Percentiles rank a stretch among this genome's conserved stretches.
phyloP scores from a whole-genome alignment of 192 early-diverging fungal genomes.

The Coemansia sp. region DNA sequence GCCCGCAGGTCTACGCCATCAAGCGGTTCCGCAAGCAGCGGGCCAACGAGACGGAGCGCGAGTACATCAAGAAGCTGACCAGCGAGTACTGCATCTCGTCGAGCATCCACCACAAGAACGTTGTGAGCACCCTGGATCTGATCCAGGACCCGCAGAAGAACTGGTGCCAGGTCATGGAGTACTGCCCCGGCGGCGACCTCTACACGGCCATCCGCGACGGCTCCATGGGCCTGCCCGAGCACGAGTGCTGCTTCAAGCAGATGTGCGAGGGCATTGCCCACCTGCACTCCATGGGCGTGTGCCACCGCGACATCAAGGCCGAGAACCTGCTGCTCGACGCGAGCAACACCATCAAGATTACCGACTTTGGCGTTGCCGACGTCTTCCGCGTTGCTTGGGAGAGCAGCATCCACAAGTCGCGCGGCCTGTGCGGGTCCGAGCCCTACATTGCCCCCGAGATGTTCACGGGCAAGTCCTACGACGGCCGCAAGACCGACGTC shows the following conservation, averaged over 20 bases:
- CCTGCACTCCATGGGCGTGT: slow-evolving; percentile 92
- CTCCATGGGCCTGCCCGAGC: slow-evolving; percentile 72
- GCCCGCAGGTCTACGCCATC: slow-evolving; percentile 74
- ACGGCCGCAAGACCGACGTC: slow-evolving; percentile 85
- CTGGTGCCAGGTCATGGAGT: slow-evolving; percentile 82
- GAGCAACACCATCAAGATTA: slow-evolving; percentile 85
- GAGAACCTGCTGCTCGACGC: slow-evolving; percentile 88
- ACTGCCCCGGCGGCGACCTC: slow-evolving; percentile 91
- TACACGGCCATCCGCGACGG: slow-evolving; percentile 75
- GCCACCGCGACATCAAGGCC: slow-evolving; percentile 82
- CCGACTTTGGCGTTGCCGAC: slow-evolving; percentile 97
- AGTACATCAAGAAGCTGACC: slow-evolving; percentile 93
- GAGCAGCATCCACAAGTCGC: slow-evolving; percentile 68
- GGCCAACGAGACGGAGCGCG: slow-evolving; percentile 85
- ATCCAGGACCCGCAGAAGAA: slow-evolving; percentile 86
- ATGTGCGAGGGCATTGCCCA: slow-evolving; percentile 86
- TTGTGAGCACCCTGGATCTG: slow-evolving; percentile 93
- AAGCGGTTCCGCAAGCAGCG: slow-evolving; percentile 90
- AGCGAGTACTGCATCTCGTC: slow-evolving; percentile 95
- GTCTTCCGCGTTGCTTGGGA: slow-evolving; percentile 92
- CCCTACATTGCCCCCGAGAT: slow-evolving; percentile 97
- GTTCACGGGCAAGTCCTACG: slow-evolving; percentile 75
- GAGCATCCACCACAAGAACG: slow-evolving; percentile 83
- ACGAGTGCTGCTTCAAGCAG: slow-evolving; percentile 93
- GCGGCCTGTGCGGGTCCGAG: slow-evolving; percentile 90